Conservation (phyloP, 208 protist species). For the Leishmania guyanensis region DNA sequence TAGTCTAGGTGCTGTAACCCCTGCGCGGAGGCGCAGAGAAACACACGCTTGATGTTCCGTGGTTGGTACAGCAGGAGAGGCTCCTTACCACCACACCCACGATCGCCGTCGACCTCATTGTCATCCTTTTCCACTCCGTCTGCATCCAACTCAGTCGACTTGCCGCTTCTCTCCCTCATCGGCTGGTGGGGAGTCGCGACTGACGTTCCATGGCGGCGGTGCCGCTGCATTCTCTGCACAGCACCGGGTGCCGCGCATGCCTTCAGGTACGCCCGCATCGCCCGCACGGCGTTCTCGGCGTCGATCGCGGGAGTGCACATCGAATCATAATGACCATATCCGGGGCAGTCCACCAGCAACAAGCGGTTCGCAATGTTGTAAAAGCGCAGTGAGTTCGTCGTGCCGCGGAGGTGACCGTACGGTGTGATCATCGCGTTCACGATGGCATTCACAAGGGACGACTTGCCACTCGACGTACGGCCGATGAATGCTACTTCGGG, state of each 20-base stretch:
- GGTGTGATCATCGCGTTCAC: slow-evolving; percentile 81
- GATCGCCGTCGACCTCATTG: not conserved
- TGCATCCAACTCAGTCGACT: not conserved
- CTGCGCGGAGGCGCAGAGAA: slow-evolving; percentile 77
- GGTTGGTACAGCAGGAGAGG: slow-evolving; percentile 16
- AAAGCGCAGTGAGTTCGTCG: slow-evolving; percentile 76
- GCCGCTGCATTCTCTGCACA: not conserved
- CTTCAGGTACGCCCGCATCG: slow-evolving; percentile 73
- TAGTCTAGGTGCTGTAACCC: slow-evolving; percentile 82
- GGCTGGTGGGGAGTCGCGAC: not conserved
- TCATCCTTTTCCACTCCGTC: not conserved
- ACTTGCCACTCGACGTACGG: slow-evolving; percentile 86
- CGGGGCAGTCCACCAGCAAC: slow-evolving; percentile 85
- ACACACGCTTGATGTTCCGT: slow-evolving; percentile 74
- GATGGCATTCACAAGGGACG: slow-evolving; percentile 86
- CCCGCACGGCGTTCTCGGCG: slow-evolving; percentile 68
- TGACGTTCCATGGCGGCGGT: not conserved
- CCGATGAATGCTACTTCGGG: slow-evolving; percentile 90
- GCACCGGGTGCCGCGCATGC: slow-evolving; percentile 24
- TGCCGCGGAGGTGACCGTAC: slow-evolving; percentile 87
- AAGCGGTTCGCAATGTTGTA: slow-evolving; percentile 73
- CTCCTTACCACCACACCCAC: not conserved
- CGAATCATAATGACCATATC: slow-evolving; percentile 87
- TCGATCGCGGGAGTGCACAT: slow-evolving; percentile 60
- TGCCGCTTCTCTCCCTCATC: not conserved